Base-by-base conservation (phyloP, 2,329 filamentous ascomycete species). In the Pseudocercospora musae region DNA sequence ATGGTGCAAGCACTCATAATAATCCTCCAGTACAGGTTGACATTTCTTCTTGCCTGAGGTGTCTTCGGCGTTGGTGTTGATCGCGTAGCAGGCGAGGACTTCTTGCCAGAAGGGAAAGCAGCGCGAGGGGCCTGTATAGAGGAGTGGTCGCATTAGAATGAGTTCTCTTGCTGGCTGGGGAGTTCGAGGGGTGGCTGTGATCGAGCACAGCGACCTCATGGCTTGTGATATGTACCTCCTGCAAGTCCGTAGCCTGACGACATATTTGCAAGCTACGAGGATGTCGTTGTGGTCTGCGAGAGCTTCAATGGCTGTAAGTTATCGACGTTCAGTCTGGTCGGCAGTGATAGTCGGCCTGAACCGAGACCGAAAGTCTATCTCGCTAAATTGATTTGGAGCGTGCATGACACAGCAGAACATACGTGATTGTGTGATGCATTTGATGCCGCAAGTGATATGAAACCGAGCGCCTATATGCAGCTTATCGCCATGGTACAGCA, bases 61-160 rank as follows among this genome's bases (percentile, higher is more conserved):
- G 68, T 89, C 82, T 58, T 94, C 90, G 67, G 88, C 81, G 68
- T 84, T 85, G 60, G 92, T 92, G 82, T 98, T 98, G 76, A 96
- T 88, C 65, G 97, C 92, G 79, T 99, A 99, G 87, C 95, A 99
- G 73, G 92, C 92, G 77, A 99, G 90, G 69, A 98, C 88, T 81
- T 99, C 95, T 82, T 99, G 95, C 95, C 95, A 99, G 87, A 97
- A 99, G 76, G 93, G 91, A 83, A 96, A 98, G 87, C 95, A 99
- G 79, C 94, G 91, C 72, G 83, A 85, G 69, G 85, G 85, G 73
- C 87, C 87, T 89, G 73, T 50, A 60, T 63, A 63, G 50, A 21
- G 64, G 18, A 49, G 44, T 27, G n/a, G 13, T 20, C 8, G 49
- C 27, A 8, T 37, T 20, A 21, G 31, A 9, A 4, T 40, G 18